Evolutionary conservation across 805 yeast species (phyloP), one percentile per base, ranked within the genome.

Genomic region (Yamadazyma nakazawae): DNA sequence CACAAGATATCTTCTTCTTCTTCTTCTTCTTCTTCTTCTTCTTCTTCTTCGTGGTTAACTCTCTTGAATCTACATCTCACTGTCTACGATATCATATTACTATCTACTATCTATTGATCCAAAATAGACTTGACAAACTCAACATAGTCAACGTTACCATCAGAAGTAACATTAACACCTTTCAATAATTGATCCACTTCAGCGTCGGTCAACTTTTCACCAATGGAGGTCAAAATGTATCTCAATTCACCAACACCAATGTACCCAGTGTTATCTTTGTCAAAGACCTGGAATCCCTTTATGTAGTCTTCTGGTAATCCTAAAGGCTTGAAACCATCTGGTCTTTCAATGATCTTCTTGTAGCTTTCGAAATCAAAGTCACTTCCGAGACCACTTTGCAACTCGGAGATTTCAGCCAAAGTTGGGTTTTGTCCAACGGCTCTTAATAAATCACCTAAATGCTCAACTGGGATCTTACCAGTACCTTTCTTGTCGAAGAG

Each of bases 371-470:
- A 89, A 59, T 85, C 88, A 54, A 88, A 73, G 52, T 78, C 84
- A 46, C 60, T 61, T 49, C 71, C 82, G 48, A 72, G 63, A 2
- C 68, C 58, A 41, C 59, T 56, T 58, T 72, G 76, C 52, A 72
- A 70, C 48, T 70, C 75, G n/a, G 72, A 54, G 52, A 90, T 86
- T 69, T 90, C 96, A 18, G 91, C 86, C 59, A 89, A 79, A 3
- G 99, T 91, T 53, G 99, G 99, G 74, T 94, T 94, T 74, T 92
- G 98, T 34, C 99, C 99, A 50, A 94, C 91, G 1, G 99, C 97
- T 64, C 99, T 81, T 50, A 94, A 79, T 57, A 94, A 79, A 62
- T 94, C 99, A 31, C 98, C 99, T 42, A 94, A 77, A 50, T 87
- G 83, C 52, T 85, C 87, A 50, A 79, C 75, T 13, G 97, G 82